Conservation (phyloP, 306 rosid species). For the Vicia villosa region DNA sequence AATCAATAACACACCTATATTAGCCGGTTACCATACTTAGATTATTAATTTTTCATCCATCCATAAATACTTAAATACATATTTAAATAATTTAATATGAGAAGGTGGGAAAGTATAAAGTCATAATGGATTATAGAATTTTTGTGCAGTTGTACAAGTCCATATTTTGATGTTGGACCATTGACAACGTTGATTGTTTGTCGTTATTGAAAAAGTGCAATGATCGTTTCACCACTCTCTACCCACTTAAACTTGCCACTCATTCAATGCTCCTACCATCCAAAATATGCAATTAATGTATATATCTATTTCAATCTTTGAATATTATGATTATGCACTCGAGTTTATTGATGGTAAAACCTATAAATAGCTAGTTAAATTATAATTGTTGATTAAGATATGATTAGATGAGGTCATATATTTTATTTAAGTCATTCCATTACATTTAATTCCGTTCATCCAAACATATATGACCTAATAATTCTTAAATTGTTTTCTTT, state of each 20-base stretch:
- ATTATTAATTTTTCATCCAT: no score
- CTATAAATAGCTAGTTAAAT: neutral
- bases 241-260: constrained; percentile 34
- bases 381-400: neutral
- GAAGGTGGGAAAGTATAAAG: neutral
- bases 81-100: no score
- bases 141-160: constrained; percentile 4
- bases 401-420: no score
- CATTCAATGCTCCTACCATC: constrained; percentile 38
- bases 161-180: constrained; percentile 29
- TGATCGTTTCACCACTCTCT: constrained; percentile 33
- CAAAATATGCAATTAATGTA: neutral
- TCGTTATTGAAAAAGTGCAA: constrained; percentile 38
- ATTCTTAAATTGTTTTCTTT: no score
- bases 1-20: no score
- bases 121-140: neutral
- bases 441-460: no score
- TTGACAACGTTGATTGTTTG: constrained; percentile 33
- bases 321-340: neutral
- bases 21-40: no score
- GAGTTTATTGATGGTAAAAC: neutral
- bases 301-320: neutral
- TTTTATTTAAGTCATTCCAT: no score
- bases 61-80: no score
- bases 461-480: no score